Base-by-base conservation (phyloP, 2,329 filamentous ascomycete species). In the Fusarium sp. region DNA sequence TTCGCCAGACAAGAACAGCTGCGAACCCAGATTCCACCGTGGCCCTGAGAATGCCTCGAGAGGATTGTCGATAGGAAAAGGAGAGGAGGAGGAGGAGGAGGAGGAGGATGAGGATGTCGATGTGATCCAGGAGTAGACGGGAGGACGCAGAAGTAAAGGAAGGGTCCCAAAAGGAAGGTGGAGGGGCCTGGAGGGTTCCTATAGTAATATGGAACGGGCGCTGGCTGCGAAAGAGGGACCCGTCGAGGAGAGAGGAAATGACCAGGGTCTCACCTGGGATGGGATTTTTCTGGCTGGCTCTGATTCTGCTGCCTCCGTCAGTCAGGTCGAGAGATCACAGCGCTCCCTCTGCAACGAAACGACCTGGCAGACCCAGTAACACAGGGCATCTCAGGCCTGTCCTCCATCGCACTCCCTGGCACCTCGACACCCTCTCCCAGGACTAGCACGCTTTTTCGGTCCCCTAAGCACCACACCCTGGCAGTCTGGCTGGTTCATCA, bases 151-250 rank as follows among this genome's bases (percentile, higher is more conserved):
- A 60, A 60, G 64, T 70, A 64, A 62, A 72, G 67, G 67, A 74
- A 67, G 71, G 70, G 74, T 74, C 70, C 73, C 57, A 62, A 72
- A 61, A 40, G 64, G 61, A 55, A 64, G 69, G 64, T 71, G 72
- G 75, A 75, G 76, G 76, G 77, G 72, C 68, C 70, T 56, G 58
- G 71, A 64, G 69, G 71, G 64, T 75, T 76, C 75, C 73, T 78
- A 75, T 77, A 78, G 66, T 71, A 67, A 69, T 65, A 71, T 51
- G 55, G 61, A 56, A 63, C 72, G 70, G 71, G 69, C 49, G 72
- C 71, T 59, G 55, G 59, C 46, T 51, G 46, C 27, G 53, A 36
- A 38, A 51, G 59, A 59, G 68, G 58, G 71, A 66, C 68, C 72
- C 69, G 55, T 72, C 24, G 38, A 55, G 51, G 62, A 66, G 53